A percentile compares a stretch with the other conserved stretches of the same genome.
These are phyloP conservation scores for Aquanectria penicillioides DNA, from an alignment of 2,329 filamentous ascomycete genomes.

Conservation along the genomic window DNA sequence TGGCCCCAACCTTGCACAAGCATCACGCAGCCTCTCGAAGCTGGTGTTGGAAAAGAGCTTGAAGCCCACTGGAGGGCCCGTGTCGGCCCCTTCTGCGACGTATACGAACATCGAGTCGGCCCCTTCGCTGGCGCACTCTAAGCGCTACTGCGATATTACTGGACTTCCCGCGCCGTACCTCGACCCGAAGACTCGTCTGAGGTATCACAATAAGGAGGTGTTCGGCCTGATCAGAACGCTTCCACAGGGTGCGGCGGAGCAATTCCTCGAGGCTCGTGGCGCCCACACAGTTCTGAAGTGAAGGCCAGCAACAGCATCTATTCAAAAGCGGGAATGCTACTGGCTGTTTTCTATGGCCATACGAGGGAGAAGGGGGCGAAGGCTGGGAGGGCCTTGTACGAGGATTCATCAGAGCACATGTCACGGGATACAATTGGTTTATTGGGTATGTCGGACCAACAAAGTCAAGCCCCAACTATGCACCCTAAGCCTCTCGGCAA, in stretches of 20 bases:
- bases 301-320: constrained; percentile 25
- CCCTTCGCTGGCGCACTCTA: constrained; percentile 84
- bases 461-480: constrained; percentile 97
- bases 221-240: constrained; percentile 85
- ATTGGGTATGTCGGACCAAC: constrained; percentile 76
- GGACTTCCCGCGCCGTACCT: constrained; percentile 91
- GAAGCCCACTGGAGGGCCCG: constrained; percentile 46
- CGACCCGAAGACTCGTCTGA: constrained; percentile 92
- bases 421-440: constrained; percentile 13
- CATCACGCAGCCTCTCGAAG: constrained; percentile 85
- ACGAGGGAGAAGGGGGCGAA: background rate
- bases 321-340: constrained; percentile 14
- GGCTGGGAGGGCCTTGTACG: background rate
- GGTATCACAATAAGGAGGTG: constrained; percentile 93
- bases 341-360: background rate
- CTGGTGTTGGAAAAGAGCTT: constrained; percentile 88
- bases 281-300: constrained; percentile 95
- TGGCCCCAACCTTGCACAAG: constrained; percentile 84
- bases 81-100: constrained; percentile 75
- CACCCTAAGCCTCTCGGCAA: constrained; percentile 80
- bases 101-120: constrained; percentile 98
- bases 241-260: constrained; percentile 84
- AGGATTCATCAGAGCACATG: constrained; percentile 12
- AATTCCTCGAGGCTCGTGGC: constrained; percentile 87
- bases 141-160: constrained; percentile 95